Base-by-base conservation (phyloP, 1,284 basidiomycete genomes). In the Microbotryum intermedium region DNA sequence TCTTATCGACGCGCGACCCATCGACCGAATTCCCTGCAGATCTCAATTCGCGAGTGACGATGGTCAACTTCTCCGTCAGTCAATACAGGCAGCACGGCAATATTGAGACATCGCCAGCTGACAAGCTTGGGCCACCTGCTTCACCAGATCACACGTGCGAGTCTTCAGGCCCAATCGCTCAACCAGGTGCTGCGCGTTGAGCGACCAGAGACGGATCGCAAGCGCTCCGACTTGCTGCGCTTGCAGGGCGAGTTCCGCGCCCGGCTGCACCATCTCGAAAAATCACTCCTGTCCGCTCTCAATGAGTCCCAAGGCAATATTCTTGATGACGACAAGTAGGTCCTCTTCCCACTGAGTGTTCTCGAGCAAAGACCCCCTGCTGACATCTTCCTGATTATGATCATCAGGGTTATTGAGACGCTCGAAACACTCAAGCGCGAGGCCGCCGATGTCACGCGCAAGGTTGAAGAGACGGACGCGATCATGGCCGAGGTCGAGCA, bases 31-130 rank as follows among this genome's bases (percentile, higher is more conserved):
- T 98, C 76, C 90, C 94, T 23, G 92, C 95, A 1, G 94, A 98
- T 74, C 92, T 99, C 65, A 98, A 94, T 80, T 95, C 91, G 78
- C 85, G 95, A 61, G 95, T 98, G 43, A 95, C 94, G 0, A 97
- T 99, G 73, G 94, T 98, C 79, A 99, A 99, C 79, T 99, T 99
- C 77, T 98, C 94, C 20, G 98, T 98, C 90, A 16, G 63, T 46
- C 39, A 9, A 1, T 23, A 6, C 7, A 21, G 11, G 16, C 30
- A 34, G 26, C n/a, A 25, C n/a, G 28, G 23, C 23, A 54, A 54
- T 2, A 42, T 11, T 54, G 21, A 51, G n/a, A 6, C 30, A 16
- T 39, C 34, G 34, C 11, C 10, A 11, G 9, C 25, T 48, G 6
- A 26, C 20, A 11, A 9, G 21, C 2, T 2, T 39, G 13, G 34